Evolutionary conservation across 306 rosid species (phyloP), one percentile per base, ranked within the genome.

Genomic region (Castanea sativa): DNA sequence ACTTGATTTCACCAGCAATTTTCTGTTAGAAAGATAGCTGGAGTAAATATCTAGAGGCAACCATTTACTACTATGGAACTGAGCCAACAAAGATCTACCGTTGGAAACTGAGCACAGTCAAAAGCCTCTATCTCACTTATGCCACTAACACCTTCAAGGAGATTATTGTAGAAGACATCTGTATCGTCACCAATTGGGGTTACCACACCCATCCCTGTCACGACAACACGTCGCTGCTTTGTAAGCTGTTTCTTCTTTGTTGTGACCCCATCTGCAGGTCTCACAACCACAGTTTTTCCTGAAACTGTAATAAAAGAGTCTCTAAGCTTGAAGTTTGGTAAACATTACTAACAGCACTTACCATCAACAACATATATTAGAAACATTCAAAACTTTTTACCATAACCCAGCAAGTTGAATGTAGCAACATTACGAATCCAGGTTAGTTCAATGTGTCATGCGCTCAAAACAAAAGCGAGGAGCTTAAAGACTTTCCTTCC

Each of bases 1-100:
- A 87, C 87, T 95, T 95, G 52, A 95, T 95, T 87, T 95, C 99
- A 29, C 98, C 99, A 71, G 94, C 99, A 81, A 95, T 95, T 83
- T 92, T 91, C 99, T 95, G 85, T 49, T 61, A 83, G 58, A 77
- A 33, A 82, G 58, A 71, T 68, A 67, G 76, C 19, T 13, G 30
- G 9, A 61, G 15, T 27, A 10, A 61, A 61, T 38, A 27, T 29
- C 38, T 4, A 27, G 5, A 61, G 69, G 35, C 2, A 61, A 61
- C 38, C 69, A 12, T 6, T 61, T 27, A 25, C 38, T 45, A 82
- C 12, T 83, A 68, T 74, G 88, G 73, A 79, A 79, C 60, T 76
- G 65, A 63, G 82, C 58, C 68, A 82, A 73, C 4, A 25, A 69
- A 27, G 51, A 75, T 81, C 72, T 85, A 90, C 99, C 20, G 98